phyloP scores from a whole-genome alignment of 2,329 filamentous ascomycete species.

The Coniella lustricola region DNA sequence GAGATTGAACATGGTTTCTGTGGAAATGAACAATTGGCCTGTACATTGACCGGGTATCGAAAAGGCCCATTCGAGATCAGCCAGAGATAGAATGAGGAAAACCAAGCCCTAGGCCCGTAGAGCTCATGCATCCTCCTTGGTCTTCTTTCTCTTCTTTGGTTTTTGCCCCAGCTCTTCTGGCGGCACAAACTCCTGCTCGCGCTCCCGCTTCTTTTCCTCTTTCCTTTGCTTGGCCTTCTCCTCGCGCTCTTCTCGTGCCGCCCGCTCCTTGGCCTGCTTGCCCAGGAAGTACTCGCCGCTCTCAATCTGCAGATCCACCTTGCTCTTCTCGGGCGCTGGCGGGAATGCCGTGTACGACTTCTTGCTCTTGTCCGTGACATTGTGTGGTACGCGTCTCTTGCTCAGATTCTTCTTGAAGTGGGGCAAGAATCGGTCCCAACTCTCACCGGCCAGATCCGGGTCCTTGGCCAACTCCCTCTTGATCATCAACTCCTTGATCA shows the following conservation, averaged over 20 bases:
- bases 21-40: slow-evolving; percentile 10
- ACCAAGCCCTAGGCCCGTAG: background rate
- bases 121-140: slow-evolving; percentile 27
- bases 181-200: slow-evolving; percentile 78
- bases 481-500: slow-evolving; percentile 70
- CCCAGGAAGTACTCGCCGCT: slow-evolving; percentile 93
- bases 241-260: slow-evolving; percentile 68
- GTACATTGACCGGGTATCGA: slow-evolving; percentile 14
- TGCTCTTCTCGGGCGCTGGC: slow-evolving; percentile 95
- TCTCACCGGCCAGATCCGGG: slow-evolving; percentile 75
- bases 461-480: slow-evolving; percentile 76
- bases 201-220: slow-evolving; percentile 78
- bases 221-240: slow-evolving; percentile 84
- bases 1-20: background rate
- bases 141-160: slow-evolving; percentile 59
- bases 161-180: slow-evolving; percentile 67
- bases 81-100: background rate
- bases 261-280: slow-evolving; percentile 86
- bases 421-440: slow-evolving; percentile 92
- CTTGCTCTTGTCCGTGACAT: slow-evolving; percentile 87
- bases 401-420: slow-evolving; percentile 91
- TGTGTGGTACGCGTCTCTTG: slow-evolving; percentile 74
- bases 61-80: slow-evolving; percentile 2
- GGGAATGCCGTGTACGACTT: slow-evolving; percentile 97
- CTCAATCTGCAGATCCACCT: slow-evolving; percentile 96